phyloP scores from a whole-genome alignment of 2,329 filamentous ascomycete species.

The Aspergillus caelatus region DNA sequence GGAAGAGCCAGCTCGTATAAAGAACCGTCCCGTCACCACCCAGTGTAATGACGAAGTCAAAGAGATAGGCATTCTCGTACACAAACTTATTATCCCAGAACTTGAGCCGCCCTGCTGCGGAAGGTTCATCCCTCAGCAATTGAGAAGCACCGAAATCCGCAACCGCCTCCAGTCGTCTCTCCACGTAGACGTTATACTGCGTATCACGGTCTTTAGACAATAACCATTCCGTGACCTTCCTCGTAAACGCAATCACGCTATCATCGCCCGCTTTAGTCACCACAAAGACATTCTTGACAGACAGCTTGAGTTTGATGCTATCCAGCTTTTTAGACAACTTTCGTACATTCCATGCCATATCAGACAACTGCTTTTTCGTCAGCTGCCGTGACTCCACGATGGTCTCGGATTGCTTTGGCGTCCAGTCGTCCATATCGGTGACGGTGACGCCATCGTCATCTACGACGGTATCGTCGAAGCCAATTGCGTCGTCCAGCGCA shows the following conservation, averaged over 20 bases:
- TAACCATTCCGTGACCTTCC: slow-evolving; percentile 79
- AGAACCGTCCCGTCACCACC: slow-evolving; percentile 96
- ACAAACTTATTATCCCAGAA: slow-evolving; percentile 87
- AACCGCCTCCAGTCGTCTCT: slow-evolving; percentile 72
- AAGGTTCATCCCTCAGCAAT: slow-evolving; percentile 64
- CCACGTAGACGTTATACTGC: slow-evolving; percentile 77
- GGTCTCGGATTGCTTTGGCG: slow-evolving; percentile 34
- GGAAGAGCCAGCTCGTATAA: slow-evolving; percentile 96
- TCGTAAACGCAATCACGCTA: slow-evolving; percentile 73
- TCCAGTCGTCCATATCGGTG: slow-evolving; percentile 27
- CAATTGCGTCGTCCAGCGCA: slow-evolving; percentile 18
- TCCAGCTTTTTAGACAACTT: slow-evolving; percentile 85
- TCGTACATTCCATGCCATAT: slow-evolving; percentile 95
- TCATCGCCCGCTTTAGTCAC: slow-evolving; percentile 91
- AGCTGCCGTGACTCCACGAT: slow-evolving; percentile 71
- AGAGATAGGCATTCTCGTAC: slow-evolving; percentile 74
- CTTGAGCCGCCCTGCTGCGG: slow-evolving; percentile 62
- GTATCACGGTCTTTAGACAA: slow-evolving; percentile 69
- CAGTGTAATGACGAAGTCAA: slow-evolving; percentile 90
- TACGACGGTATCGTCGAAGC: slow-evolving; percentile 22
- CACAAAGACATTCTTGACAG: slow-evolving; percentile 81
- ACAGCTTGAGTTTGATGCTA: slow-evolving; percentile 78
- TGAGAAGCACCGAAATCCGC: slow-evolving; percentile 73
- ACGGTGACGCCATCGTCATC: slow-evolving; percentile 28
- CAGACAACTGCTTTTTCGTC: slow-evolving; percentile 90